Evolutionary conservation across 2,329 filamentous ascomycete species (phyloP), one percentile per base, ranked within the genome.

Genomic region (Penicillium polonicum): DNA sequence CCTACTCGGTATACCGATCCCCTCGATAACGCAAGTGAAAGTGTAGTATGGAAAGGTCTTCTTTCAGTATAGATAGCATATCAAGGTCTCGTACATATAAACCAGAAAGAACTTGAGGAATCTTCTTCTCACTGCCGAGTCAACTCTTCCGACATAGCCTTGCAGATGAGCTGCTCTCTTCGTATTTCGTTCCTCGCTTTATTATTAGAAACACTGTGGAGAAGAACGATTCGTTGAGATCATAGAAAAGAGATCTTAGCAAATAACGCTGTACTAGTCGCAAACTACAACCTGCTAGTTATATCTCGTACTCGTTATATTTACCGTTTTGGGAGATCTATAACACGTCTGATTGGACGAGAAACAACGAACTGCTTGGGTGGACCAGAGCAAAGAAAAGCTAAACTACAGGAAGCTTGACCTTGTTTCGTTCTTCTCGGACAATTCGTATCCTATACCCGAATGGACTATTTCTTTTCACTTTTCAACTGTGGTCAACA

Each of bases 11-110:
- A 23, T 63, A 66, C 25, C 19, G 48, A 3, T 60, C 57, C 0
- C 59, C 66, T 65, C 69, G 21, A 68, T 43, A 8, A 65, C 44
- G n/a, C 58, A 65, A 8, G 69, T 8, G 33, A 33, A 33, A 33
- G 12, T 15, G 12, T 15, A 6, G 5, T 15, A 15, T 15, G 12
- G 31, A 33, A 33, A 33, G 12, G 31, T 33, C 31, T 2, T 33
- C 10, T 13, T 15, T 33, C 5, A 15, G 31, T 33, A 2, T 5
- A 33, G 31, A 33, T 33, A 33, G 5, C 6, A 35, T 17, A 17
- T 17, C 33, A 7, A 35, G 33, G 12, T 13, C 12, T 33, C 31
- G 31, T 33, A 33, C 12, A 6, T 15, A 15, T 15, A 33, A 33
- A 15, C 12, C 31, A 17, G 33, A 17, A 17, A 29, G 4, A n/a